These are phyloP conservation scores for Globisporangium ultimum DNA, from an alignment of 352 stramenopile species.

Conservation along the genomic window DNA sequence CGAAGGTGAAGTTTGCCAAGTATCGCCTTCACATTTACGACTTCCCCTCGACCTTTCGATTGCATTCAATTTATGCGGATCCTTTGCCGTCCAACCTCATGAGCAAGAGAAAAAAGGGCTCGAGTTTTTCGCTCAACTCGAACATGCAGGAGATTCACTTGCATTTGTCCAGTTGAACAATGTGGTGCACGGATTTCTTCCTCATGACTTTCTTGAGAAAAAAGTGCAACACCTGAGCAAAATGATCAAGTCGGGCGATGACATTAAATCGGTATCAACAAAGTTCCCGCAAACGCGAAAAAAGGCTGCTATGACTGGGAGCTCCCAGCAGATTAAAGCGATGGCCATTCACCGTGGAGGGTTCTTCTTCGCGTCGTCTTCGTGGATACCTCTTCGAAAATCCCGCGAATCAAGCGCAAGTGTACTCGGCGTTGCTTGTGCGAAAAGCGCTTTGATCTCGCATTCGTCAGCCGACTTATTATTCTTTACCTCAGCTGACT, in stretches of 20 bases:
- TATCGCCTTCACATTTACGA: conserved; percentile 33
- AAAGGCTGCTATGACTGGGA: background rate
- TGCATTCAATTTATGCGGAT: conserved; percentile 46
- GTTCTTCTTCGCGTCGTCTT: conserved; percentile 50
- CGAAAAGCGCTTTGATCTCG: conserved; percentile 44
- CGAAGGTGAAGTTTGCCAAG: conserved; percentile 45
- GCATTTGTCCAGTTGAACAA: conserved; percentile 42
- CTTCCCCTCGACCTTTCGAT: conserved; percentile 43
- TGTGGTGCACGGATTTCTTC: conserved; percentile 51
- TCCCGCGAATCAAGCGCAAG: conserved; percentile 15
- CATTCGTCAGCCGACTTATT: conserved; percentile 38
- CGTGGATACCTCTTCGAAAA: conserved; percentile 43
- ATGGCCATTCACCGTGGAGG: conserved; percentile 31
- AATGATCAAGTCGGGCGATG: background rate
- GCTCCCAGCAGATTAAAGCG: conserved; percentile 10
- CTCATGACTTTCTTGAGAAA: conserved; percentile 29
- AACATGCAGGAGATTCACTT: conserved; percentile 41
- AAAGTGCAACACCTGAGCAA: conserved; percentile 14
- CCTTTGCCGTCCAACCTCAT: conserved; percentile 22
- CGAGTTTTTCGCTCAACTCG: conserved; percentile 59
- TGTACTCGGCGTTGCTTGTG: conserved; percentile 27
- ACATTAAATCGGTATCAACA: conserved; percentile 1
- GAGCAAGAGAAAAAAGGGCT: conserved; percentile 22
- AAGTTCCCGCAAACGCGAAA: background rate
- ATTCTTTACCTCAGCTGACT: conserved; percentile 42